Base-by-base conservation (phyloP, 2,329 filamentous ascomycete species). In the Cercospora sesami region DNA sequence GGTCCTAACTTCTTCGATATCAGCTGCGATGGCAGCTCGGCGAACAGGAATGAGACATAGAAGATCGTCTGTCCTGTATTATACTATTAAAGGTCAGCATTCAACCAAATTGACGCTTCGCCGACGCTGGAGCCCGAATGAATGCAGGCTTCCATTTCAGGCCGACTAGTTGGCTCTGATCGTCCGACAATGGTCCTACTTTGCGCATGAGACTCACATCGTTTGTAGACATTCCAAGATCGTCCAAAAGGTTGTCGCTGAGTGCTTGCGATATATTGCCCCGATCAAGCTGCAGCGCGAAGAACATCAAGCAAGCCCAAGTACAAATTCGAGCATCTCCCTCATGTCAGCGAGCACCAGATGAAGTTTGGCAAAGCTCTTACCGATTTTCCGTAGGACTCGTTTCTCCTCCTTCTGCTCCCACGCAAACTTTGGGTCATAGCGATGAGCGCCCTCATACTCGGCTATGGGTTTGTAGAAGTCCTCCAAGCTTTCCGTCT, bases 41-140 rank as follows among this genome's bases (percentile, higher is more conserved):
- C 78, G 59, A 77, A 73, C n/a, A 96, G 92, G 81, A 96, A 96
- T 79, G 92, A 93, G 21, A 87, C 84, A 79, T 91, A 94, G 83
- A 96, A 96, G 7, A 91, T 81, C 0, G 80, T 81, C 60, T 81
- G 70, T 16, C 71, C 72, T 62, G 68, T 86, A 87, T 67, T 87
- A 31, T 64, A 64, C 61, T 64, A 12, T 16, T n/a, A 4, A 14
- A 58, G 8, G 53, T 58, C 23, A 58, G 53, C 30, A 58, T 18
- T 21, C 6, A 10, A 28, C 7, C 10, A 16, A 18, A 28, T 30
- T 30, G 45, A 51, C 5, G 5, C 45, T 21, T 48, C 21, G 4
- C 21, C 18, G 18, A 48, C 8, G 8, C 42, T 48, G 18, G 42
- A 36, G 42, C 42, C n/a, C 42, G 18, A 48, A 23, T 23, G 45